A percentile compares a stretch with the other conserved stretches of the same genome.
Evolutionary conservation across 345 rosid species (phyloP).

Genomic region (Toxicodendron radicans): DNA sequence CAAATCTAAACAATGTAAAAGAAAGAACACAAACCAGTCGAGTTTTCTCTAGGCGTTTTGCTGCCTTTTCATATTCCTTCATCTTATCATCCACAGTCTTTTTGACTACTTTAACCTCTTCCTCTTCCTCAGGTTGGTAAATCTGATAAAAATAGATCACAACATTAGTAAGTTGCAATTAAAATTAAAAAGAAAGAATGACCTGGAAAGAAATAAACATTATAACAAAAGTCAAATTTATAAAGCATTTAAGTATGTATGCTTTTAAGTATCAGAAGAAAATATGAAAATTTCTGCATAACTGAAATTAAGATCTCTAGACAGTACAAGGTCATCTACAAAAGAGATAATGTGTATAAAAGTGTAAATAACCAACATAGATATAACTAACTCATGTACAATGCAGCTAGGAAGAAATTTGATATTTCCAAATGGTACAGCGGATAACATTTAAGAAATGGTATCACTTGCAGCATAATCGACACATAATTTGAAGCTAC

Average conservation of each 20-base stretch:
- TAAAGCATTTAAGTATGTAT: not conserved
- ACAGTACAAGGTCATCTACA: not conserved
- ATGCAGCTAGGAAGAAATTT: not conserved
- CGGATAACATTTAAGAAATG: not conserved
- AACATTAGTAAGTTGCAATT: slow-evolving; percentile 3
- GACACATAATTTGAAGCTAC: not conserved
- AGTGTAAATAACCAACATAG: not conserved
- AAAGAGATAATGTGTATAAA: no score
- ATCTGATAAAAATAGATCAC: slow-evolving; percentile 39
- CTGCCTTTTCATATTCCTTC: slow-evolving; percentile 77
- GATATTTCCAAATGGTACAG: not conserved
- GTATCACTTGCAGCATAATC: not conserved
- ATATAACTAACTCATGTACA: no score
- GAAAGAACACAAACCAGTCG: slow-evolving; percentile 55
- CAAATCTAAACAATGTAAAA: slow-evolving; percentile 8
- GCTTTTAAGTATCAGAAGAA: not conserved
- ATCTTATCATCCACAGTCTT: slow-evolving; percentile 46
- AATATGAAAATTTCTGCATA: not conserved
- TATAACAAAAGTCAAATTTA: not conserved
- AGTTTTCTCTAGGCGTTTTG: slow-evolving; percentile 63
- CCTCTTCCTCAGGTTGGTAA: slow-evolving; percentile 68
- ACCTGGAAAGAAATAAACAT: not conserved
- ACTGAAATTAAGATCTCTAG: not conserved
- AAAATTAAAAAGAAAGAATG: not conserved
- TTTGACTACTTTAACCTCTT: slow-evolving; percentile 65